Evolutionary conservation across 164 flowering plant genomes (phyloP).

Genomic region (Houttuynia cordata): DNA sequence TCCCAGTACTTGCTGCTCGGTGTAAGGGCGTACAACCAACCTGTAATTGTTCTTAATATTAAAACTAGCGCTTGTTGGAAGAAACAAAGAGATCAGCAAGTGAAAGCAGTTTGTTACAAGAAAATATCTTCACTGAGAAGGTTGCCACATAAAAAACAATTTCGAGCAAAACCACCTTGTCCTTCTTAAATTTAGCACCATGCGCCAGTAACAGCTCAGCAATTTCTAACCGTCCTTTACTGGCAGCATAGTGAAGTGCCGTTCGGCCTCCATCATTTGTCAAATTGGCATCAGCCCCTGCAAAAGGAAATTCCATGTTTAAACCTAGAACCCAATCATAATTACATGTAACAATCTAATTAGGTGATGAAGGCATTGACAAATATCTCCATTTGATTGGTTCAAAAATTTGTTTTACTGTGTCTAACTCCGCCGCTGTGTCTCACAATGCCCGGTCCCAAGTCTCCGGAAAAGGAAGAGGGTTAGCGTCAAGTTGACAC

Average conservation of each 20-base stretch:
- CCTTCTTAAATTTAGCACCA: conserved; percentile 57
- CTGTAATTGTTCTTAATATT: conserved; percentile 21
- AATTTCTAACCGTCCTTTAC: conserved; percentile 78
- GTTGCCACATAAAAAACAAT: too few species aligned
- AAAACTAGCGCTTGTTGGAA: not conserved
- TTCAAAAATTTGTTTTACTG: too few species aligned
- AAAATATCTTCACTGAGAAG: too few species aligned
- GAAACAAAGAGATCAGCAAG: not conserved
- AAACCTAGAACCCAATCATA: not conserved
- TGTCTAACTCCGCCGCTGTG: too few species aligned
- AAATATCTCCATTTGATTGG: too few species aligned
- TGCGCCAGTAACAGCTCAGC: conserved; percentile 63
- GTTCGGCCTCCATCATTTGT: conserved; percentile 84
- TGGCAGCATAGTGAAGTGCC: conserved; percentile 97
- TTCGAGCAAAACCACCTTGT: conserved; percentile 22
- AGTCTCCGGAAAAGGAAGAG: too few species aligned
- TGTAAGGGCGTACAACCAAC: conserved; percentile 96
- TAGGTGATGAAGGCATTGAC: too few species aligned
- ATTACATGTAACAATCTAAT: not conserved
- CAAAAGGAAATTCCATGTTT: conserved; percentile 6
- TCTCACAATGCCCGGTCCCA: too few species aligned
- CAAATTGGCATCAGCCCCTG: conserved; percentile 82
- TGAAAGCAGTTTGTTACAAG: too few species aligned
- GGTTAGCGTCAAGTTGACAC: too few species aligned
- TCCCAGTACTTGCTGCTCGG: conserved; percentile 88